Evolutionary conservation across 352 stramenopile genomes (phyloP).

Genomic region (Phytophthora lateralis): DNA sequence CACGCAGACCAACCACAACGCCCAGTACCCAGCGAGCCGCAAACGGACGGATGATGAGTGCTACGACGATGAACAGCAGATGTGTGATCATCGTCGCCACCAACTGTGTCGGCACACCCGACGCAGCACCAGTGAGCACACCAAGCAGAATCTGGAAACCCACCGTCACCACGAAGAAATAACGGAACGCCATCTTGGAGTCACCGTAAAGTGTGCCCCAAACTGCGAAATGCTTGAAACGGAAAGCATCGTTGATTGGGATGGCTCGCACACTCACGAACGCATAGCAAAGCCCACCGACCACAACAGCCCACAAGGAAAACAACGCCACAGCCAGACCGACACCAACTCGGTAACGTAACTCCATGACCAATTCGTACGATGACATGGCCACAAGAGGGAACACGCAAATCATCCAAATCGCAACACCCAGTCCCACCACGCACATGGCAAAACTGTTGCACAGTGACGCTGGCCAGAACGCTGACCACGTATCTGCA

Average conservation of each 20-base stretch:
- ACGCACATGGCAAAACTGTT: constrained; percentile 58
- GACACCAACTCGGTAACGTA: constrained; percentile 51
- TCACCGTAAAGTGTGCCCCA: constrained; percentile 70
- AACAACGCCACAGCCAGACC: constrained; percentile 53
- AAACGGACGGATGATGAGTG: constrained; percentile 64
- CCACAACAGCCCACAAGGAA: constrained; percentile 50
- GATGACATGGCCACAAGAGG: constrained; percentile 59
- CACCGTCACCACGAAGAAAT: constrained; percentile 64
- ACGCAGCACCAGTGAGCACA: constrained; percentile 53
- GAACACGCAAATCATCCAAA: constrained; percentile 64
- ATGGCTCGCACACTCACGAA: constrained; percentile 51
- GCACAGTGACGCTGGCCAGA: constrained; percentile 26
- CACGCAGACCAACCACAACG: constrained; percentile 43
- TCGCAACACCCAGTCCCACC: constrained; percentile 49
- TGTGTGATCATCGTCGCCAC: constrained; percentile 58
- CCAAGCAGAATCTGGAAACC: constrained; percentile 58
- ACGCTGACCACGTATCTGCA: constrained; percentile 26
- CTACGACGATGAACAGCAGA: constrained; percentile 50
- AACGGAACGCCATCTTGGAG: constrained; percentile 53
- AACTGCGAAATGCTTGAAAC: constrained; percentile 53
- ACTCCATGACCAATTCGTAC: constrained; percentile 72
- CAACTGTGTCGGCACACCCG: constrained; percentile 52
- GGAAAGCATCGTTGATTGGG: constrained; percentile 42
- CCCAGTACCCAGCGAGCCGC: constrained; percentile 38
- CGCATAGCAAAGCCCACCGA: constrained; percentile 45